Conservation (phyloP, 2,329 filamentous ascomycete genomes). For the Aureobasidium sp. region DNA sequence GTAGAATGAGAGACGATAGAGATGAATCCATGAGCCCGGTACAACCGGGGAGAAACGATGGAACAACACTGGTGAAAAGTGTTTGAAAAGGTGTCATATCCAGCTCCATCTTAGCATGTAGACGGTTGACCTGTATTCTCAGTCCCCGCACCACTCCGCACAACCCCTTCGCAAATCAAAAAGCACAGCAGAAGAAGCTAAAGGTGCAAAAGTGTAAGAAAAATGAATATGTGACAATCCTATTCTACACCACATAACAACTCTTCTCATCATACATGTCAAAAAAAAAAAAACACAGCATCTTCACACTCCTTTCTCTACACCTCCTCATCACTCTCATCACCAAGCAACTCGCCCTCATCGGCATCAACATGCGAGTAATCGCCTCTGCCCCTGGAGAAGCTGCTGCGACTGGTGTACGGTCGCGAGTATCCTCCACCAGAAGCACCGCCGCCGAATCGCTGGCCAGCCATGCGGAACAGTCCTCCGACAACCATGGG, state of each 20-base stretch:
- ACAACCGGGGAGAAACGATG: too few species aligned
- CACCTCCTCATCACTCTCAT: constrained; percentile 86
- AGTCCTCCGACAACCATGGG: constrained; percentile 65
- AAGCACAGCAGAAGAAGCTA: too few species aligned
- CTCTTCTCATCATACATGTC: neutral
- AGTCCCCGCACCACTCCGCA: too few species aligned
- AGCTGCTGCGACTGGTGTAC: constrained; percentile 83
- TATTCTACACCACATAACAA: neutral
- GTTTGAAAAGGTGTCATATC: too few species aligned
- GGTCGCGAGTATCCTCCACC: constrained; percentile 49
- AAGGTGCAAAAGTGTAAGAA: too few species aligned
- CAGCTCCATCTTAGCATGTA: too few species aligned
- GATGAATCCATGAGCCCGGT: too few species aligned
- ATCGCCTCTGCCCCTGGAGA: constrained; percentile 77
- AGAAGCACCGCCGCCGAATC: constrained; percentile 38
- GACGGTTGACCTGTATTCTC: too few species aligned
- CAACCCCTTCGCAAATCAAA: too few species aligned
- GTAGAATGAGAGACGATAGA: too few species aligned
- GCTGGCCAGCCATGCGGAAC: constrained; percentile 53
- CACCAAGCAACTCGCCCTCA: constrained; percentile 86
- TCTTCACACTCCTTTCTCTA: constrained; percentile 8
- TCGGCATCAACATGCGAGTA: constrained; percentile 86
- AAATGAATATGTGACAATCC: neutral
- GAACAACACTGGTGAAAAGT: too few species aligned
- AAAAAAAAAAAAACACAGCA: too few species aligned